Evolutionary conservation across 2,329 filamentous ascomycete species (phyloP).

Genomic region (Penicillium palitans): DNA sequence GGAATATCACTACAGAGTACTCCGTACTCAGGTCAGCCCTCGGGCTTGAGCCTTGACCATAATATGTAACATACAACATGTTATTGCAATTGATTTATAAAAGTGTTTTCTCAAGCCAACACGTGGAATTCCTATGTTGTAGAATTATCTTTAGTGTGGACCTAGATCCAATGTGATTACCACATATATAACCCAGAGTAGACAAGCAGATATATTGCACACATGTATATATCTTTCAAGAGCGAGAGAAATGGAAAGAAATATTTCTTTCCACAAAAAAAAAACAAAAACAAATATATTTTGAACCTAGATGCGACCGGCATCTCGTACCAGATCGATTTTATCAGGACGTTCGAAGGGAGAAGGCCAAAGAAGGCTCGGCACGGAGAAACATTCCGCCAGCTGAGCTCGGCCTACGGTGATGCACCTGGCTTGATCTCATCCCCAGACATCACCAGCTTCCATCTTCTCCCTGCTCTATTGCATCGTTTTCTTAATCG

Average conservation of each 20-base stretch:
- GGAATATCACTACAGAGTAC: not conserved
- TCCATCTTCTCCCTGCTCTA: constrained; percentile 10
- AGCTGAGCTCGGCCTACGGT: constrained; percentile 36
- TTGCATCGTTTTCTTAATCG: constrained; percentile 5
- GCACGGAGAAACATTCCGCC: constrained; percentile 36
- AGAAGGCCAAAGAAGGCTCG: constrained; percentile 9
- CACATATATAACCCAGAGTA: not conserved
- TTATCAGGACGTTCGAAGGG: not conserved
- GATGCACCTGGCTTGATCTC: constrained; percentile 22
- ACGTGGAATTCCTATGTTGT: not conserved
- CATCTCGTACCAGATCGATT: not conserved
- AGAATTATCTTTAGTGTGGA: not conserved
- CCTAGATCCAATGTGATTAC: not conserved
- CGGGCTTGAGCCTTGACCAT: not conserved
- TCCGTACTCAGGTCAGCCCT: not conserved
- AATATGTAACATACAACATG: not conserved
- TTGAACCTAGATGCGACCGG: not conserved
- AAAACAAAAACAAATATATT: not conserved
- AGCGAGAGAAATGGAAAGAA: not conserved
- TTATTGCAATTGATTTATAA: not conserved
- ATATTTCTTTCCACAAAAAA: not conserved
- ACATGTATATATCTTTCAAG: not conserved
- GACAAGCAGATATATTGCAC: not conserved
- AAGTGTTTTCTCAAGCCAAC: not conserved
- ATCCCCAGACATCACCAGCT: constrained; percentile 22